Percentiles rank a stretch among this genome's conserved stretches.
Evolutionary conservation across 192 early-diverging fungal species (phyloP).

Genomic region (Spizellomyces punctatus): DNA sequence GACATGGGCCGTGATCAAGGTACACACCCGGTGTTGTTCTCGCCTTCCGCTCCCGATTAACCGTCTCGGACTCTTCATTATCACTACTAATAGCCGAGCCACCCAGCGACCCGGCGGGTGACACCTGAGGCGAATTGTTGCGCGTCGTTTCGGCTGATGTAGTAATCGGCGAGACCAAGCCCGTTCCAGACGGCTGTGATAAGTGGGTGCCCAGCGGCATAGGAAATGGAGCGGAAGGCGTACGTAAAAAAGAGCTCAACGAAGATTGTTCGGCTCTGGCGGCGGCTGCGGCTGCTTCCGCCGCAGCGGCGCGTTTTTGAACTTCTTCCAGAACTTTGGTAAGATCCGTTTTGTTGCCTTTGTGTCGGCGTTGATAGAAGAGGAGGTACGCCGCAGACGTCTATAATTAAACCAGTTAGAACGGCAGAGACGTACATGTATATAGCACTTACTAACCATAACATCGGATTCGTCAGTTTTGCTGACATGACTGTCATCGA

Average conservation of each 20-base stretch:
- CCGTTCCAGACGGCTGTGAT: conserved; percentile 18
- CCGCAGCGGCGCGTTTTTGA: background rate
- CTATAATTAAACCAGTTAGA: conserved; percentile 27
- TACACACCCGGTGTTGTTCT: no score
- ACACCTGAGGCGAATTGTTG: conserved; percentile 15
- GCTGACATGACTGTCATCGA: conserved; percentile 73
- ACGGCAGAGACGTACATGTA: background rate
- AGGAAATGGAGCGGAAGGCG: conserved; percentile 21
- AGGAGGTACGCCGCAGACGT: conserved; percentile 64
- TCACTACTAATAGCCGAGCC: background rate
- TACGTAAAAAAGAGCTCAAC: conserved; percentile 21
- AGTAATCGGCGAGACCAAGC: conserved; percentile 23
- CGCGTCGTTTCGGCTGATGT: conserved; percentile 27
- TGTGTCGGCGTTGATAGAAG: conserved; percentile 57
- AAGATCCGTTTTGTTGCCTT: conserved; percentile 2
- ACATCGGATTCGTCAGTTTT: conserved; percentile 31
- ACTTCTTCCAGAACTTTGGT: conserved; percentile 3
- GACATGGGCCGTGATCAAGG: no score
- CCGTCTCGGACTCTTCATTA: no score
- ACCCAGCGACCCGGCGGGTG: background rate
- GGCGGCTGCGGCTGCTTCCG: conserved; percentile 5
- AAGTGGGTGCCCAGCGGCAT: conserved; percentile 8
- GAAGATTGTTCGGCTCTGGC: conserved; percentile 1
- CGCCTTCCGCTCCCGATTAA: no score
- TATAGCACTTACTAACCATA: conserved; percentile 33